Evolutionary conservation across 2,329 filamentous ascomycete genomes (phyloP), one percentile per base, ranked within the genome.

Genomic region (Fusarium pseudograminearum): DNA sequence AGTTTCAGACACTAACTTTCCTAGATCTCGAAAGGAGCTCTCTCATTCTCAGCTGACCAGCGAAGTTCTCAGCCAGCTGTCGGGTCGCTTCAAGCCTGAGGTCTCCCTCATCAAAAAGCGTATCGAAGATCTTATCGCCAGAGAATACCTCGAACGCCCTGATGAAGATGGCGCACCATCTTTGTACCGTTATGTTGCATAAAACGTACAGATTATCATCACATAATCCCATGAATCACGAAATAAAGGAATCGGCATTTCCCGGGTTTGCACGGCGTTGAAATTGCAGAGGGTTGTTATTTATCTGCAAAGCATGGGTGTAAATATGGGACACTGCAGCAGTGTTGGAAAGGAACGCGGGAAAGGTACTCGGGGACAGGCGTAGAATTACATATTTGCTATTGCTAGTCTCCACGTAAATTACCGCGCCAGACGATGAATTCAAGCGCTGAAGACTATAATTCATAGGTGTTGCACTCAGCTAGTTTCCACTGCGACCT

Each of bases 61-160:
- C 20, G 91, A 94, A 78, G 91, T 93, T 15, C 86, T 94, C 58
- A 81, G 85, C n/a, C 90, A 93, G 74, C 83, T 94, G 20, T 83
- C 83, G 1, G 81, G 83, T 52, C 89, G 91, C 44, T 95, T 95
- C 83, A 91, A 89, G 74, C 92, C 92, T 1, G 91, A 94, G 59
- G 85, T 94, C 36, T 84, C 85, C 31, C 89, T 94, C 81, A 90
- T 95, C 81, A 95, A 95, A 84, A 90, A 89, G 77, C 89, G 90
- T n/a, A 91, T 95, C 62, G 92, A 94, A 77, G 90, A 90, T 67
- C 82, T 95, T 51, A 92, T 95, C 52, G 87, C 89, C 64, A 85
- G 91, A 65, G 92, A 95, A 76, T 95, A 94, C 71, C 82, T 95
- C 22, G 92, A 94, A 80, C 87, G 92, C 6, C 78, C 79, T 8